phyloP scores from a whole-genome alignment of 2,329 filamentous ascomycete genomes.

The Apiospora koreana region DNA sequence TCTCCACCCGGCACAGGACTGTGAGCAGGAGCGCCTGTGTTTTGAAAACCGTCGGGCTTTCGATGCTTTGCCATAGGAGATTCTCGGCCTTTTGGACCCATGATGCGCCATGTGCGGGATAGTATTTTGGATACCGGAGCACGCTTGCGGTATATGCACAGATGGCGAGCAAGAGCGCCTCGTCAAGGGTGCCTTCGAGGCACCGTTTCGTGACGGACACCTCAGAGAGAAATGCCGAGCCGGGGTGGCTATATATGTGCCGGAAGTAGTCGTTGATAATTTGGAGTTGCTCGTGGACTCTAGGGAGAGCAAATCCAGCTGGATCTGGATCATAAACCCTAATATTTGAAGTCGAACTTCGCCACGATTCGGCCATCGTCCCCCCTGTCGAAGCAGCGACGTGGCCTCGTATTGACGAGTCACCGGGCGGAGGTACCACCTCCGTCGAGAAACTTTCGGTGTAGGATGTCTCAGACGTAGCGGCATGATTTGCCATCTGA shows the following conservation, averaged over 20 bases:
- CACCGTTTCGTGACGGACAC: neutral
- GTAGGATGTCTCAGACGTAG: neutral
- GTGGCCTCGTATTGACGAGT: neutral
- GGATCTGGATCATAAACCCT: neutral
- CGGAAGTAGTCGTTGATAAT: neutral
- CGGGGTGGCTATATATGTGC: neutral
- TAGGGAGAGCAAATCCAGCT: neutral
- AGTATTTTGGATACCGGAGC: neutral
- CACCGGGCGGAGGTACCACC: neutral
- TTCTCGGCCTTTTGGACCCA: constrained; percentile 27
- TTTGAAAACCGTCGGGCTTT: constrained; percentile 22
- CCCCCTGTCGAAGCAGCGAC: neutral
- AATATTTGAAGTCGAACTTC: neutral
- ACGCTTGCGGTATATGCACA: constrained; percentile 23
- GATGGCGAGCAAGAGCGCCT: constrained; percentile 21
- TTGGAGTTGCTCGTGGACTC: neutral
- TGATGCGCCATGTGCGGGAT: constrained; percentile 12
- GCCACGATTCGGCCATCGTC: neutral
- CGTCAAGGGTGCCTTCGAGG: neutral
- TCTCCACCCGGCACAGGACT: constrained; percentile 46
- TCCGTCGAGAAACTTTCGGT: neutral
- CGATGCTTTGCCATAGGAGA: constrained; percentile 22
- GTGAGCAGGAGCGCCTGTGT: constrained; percentile 45
- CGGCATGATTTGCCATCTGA: neutral
- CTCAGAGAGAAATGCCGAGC: neutral